phyloP scores from a whole-genome alignment of 2,329 filamentous ascomycete species.

The Teratosphaeria gauchensis region DNA sequence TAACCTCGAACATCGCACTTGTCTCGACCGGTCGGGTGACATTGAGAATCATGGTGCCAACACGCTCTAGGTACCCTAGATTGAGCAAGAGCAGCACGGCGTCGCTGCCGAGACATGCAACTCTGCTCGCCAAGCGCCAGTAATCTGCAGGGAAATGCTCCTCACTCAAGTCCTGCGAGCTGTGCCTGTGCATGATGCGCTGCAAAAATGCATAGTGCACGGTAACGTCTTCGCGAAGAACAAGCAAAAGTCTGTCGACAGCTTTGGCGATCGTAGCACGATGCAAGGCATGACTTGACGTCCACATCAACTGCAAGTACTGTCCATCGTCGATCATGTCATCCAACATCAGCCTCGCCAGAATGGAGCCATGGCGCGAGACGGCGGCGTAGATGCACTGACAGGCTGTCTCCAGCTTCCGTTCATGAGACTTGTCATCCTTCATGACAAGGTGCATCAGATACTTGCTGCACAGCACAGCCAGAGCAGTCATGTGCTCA shows the following conservation, averaged over 20 bases:
- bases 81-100: neutral
- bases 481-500: neutral
- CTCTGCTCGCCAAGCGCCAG: neutral
- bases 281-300: neutral
- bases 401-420: neutral
- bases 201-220: neutral
- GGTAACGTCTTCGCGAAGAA: neutral
- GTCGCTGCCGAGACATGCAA: neutral
- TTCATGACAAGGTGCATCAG: neutral
- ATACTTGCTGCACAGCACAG: neutral
- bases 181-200: neutral
- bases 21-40: constrained; percentile 4
- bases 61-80: neutral
- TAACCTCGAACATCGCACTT: neutral
- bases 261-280: neutral
- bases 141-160: neutral
- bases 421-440: neutral
- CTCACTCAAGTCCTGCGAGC: neutral
- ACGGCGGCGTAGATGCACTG: neutral
- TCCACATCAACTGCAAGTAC: neutral
- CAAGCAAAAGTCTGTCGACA: neutral
- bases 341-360: neutral
- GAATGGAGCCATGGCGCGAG: neutral
- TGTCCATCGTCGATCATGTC: neutral
- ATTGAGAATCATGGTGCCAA: constrained; percentile 1